phyloP scores from a whole-genome alignment of 2,329 filamentous ascomycete species.

The Cercospora citrullina region DNA sequence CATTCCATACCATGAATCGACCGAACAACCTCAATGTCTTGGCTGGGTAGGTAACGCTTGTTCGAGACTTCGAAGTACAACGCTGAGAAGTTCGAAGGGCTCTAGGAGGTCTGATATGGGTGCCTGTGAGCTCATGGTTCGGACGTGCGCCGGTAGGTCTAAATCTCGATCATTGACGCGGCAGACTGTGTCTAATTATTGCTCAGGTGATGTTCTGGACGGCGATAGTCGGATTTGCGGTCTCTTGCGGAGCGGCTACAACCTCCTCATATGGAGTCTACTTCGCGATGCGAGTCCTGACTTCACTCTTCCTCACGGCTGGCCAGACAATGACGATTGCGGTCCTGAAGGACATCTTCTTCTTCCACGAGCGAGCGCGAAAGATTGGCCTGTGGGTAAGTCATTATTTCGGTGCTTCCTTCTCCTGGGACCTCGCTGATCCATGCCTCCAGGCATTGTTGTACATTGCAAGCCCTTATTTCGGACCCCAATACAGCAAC shows the following conservation, averaged over 20 bases:
- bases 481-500: slow-evolving; percentile 1
- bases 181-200: neutral
- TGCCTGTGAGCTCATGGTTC: neutral
- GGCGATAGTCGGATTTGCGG: neutral
- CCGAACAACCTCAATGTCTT: slow-evolving; percentile 4
- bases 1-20: neutral
- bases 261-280: neutral
- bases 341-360: slow-evolving; percentile 28
- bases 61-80: neutral
- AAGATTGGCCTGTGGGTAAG: slow-evolving; percentile 26
- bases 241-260: neutral
- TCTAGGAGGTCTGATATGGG: slow-evolving; percentile 5
- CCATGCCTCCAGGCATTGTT: slow-evolving; percentile 15
- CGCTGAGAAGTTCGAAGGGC: neutral
- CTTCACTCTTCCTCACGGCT: neutral
- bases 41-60: neutral
- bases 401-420: slow-evolving; percentile 16
- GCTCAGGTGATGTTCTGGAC: slow-evolving; percentile 6
- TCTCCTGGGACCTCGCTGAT: neutral
- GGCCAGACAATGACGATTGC: slow-evolving; percentile 10
- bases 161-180: neutral
- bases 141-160: neutral
- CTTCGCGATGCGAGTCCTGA: neutral
- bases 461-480: slow-evolving; percentile 10
- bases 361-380: slow-evolving; percentile 26